Evolutionary conservation across 1,284 basidiomycete genomes (phyloP).

Genomic region (Cutaneotrichosporon mucoides): DNA sequence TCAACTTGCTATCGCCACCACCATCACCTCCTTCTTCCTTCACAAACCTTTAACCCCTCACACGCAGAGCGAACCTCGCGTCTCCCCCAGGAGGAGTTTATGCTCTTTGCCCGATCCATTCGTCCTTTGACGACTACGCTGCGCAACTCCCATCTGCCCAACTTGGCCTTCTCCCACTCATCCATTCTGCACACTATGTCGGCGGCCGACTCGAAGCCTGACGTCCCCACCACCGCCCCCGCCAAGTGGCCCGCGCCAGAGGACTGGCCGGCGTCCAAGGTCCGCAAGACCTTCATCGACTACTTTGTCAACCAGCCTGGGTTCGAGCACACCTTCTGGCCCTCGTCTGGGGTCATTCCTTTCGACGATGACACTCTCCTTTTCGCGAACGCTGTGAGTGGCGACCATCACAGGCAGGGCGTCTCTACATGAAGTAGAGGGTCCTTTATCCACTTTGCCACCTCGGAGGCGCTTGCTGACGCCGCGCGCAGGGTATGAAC

Average conservation of each 20-base stretch:
- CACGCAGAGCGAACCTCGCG: neutral
- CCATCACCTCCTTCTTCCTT: no score
- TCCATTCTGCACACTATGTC: slow-evolving; percentile 23
- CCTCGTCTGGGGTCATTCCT: slow-evolving; percentile 90
- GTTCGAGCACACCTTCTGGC: slow-evolving; percentile 78
- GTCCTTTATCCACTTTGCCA: no score
- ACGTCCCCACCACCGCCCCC: slow-evolving; percentile 38
- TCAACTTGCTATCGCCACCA: no score
- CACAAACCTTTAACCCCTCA: neutral
- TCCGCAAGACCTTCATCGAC: slow-evolving; percentile 70
- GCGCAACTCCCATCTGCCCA: neutral
- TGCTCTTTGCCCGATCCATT: slow-evolving; percentile 18
- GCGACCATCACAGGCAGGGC: no score
- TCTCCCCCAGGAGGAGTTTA: slow-evolving; percentile 9
- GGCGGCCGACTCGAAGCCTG: slow-evolving; percentile 28
- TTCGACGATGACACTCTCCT: slow-evolving; percentile 96
- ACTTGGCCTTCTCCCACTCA: neutral
- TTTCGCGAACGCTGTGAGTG: slow-evolving; percentile 81
- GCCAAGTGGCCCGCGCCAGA: slow-evolving; percentile 46
- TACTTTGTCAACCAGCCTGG: slow-evolving; percentile 66
- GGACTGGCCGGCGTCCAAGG: slow-evolving; percentile 65
- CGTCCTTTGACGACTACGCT: slow-evolving; percentile 12
- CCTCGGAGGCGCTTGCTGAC: no score
- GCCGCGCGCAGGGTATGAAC: slow-evolving; percentile 68
- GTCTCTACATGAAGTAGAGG: no score